Conservation (phyloP, 139 green algal species). For the Tetradesmus lagerheimii region DNA sequence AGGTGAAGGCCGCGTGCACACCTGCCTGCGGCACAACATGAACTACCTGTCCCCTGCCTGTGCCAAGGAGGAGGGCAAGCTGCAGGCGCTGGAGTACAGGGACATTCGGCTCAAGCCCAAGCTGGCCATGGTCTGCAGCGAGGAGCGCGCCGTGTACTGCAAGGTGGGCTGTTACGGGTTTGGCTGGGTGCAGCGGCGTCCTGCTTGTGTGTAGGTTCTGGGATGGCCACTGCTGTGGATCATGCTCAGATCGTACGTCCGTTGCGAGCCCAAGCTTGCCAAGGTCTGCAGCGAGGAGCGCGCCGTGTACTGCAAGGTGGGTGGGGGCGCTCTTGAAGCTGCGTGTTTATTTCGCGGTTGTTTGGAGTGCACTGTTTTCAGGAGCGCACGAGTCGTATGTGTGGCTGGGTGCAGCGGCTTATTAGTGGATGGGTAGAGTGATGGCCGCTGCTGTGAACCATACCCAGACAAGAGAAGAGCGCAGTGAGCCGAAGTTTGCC, state of each 20-base stretch:
- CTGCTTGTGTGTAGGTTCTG: neutral
- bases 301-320: conserved; percentile 80
- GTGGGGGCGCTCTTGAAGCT: too few species aligned
- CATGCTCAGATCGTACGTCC: too few species aligned
- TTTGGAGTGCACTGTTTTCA: too few species aligned
- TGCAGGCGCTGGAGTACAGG: conserved; percentile 63
- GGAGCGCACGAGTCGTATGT: too few species aligned
- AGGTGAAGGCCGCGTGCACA: conserved; percentile 78
- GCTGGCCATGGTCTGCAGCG: conserved; percentile 81
- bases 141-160: conserved; percentile 86
- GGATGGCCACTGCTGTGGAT: too few species aligned
- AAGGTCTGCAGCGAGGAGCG: conserved; percentile 85
- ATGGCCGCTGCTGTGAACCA: too few species aligned
- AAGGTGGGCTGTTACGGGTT: conserved; percentile 53
- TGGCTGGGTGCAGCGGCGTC: neutral
- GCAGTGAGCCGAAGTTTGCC: too few species aligned
- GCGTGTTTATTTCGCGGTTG: too few species aligned
- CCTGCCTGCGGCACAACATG: conserved; percentile 79
- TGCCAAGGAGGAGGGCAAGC: conserved; percentile 78
- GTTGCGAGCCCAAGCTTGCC: conserved; percentile 74
- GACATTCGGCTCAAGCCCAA: conserved; percentile 79
- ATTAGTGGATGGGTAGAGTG: too few species aligned
- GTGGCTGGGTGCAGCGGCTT: too few species aligned
- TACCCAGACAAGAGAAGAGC: too few species aligned
- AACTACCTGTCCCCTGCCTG: neutral